Percentiles rank a stretch among this genome's conserved stretches.
Conservation (phyloP, 2,329 filamentous ascomycete species). For the Fusarium domesticum region DNA sequence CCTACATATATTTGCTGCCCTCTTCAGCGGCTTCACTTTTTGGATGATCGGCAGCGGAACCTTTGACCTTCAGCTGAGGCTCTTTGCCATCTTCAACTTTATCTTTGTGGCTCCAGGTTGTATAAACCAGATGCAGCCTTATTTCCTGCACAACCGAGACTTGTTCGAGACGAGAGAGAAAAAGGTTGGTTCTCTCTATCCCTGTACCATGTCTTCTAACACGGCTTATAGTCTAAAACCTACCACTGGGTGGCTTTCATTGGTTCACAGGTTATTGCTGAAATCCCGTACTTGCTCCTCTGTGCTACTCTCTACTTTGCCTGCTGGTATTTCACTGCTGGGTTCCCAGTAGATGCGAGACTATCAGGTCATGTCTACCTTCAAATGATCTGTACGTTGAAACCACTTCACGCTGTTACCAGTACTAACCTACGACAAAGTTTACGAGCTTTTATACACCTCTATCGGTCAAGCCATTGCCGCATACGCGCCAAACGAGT, state of each 20-base stretch:
- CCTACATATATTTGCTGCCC: constrained; percentile 43
- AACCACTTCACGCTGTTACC: constrained; percentile 45
- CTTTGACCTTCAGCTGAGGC: constrained; percentile 38
- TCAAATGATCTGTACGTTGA: no score
- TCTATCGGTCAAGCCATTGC: constrained; percentile 4
- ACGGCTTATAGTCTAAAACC: constrained; percentile 49
- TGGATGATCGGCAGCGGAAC: constrained; percentile 45
- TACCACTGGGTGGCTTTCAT: constrained; percentile 52
- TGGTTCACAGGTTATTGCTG: constrained; percentile 41
- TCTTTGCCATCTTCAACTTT: constrained; percentile 52
- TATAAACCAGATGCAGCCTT: constrained; percentile 40
- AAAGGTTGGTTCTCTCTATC: no score
- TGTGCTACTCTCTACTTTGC: constrained; percentile 41
- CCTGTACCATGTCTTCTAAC: no score
- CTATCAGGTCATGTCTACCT: no score
- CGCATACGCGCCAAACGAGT: constrained; percentile 3
- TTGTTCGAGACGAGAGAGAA: constrained; percentile 49
- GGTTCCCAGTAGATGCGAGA: constrained; percentile 27
- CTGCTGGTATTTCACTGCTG: constrained; percentile 49
- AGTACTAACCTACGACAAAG: no score
- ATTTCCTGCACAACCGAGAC: constrained; percentile 46
- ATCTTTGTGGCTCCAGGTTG: constrained; percentile 48
- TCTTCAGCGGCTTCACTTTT: constrained; percentile 50
- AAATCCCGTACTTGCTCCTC: constrained; percentile 38
- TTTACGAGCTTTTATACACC: constrained; percentile 41